Conservation (phyloP, 495 filamentous ascomycete species). For the Penicillium simplicissimum region DNA sequence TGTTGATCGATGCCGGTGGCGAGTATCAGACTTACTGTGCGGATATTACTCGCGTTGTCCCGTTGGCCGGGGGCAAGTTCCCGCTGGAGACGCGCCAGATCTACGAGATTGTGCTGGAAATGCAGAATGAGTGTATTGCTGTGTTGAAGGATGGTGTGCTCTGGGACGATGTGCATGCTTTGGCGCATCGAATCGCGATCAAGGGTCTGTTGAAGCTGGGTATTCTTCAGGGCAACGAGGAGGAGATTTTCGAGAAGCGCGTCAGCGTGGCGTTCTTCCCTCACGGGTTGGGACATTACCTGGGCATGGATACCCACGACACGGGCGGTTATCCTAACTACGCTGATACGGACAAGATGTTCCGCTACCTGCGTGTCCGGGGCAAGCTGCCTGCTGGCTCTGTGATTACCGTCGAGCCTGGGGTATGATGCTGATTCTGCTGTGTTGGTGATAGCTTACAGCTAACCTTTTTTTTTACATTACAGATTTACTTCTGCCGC, state of each 20-base stretch:
- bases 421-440: too few species aligned
- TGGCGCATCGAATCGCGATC: slow-evolving; percentile 80
- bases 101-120: slow-evolving; percentile 82
- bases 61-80: slow-evolving; percentile 78
- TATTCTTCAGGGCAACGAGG: slow-evolving; percentile 65
- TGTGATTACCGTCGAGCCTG: slow-evolving; percentile 90
- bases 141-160: slow-evolving; percentile 70
- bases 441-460: not conserved
- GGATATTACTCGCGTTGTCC: slow-evolving; percentile 90
- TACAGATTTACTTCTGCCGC: slow-evolving; percentile 81
- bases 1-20: slow-evolving; percentile 82
- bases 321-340: slow-evolving; percentile 87
- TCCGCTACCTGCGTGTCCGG: slow-evolving; percentile 80
- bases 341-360: slow-evolving; percentile 78
- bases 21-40: slow-evolving; percentile 81
- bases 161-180: slow-evolving; percentile 84
- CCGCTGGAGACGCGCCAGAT: slow-evolving; percentile 69
- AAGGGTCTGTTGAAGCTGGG: slow-evolving; percentile 74
- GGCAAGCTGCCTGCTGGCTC: slow-evolving; percentile 71
- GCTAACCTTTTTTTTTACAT: slow-evolving; percentile 6
- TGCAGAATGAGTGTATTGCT: slow-evolving; percentile 77
- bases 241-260: slow-evolving; percentile 71
- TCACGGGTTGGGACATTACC: slow-evolving; percentile 87
- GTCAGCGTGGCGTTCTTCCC: slow-evolving; percentile 89
- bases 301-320: slow-evolving; percentile 96